Percentiles rank a stretch among this genome's conserved stretches.
Evolutionary conservation across 2,329 filamentous ascomycete genomes (phyloP).

Genomic region (Zelopaecilomyces penicillatus): DNA sequence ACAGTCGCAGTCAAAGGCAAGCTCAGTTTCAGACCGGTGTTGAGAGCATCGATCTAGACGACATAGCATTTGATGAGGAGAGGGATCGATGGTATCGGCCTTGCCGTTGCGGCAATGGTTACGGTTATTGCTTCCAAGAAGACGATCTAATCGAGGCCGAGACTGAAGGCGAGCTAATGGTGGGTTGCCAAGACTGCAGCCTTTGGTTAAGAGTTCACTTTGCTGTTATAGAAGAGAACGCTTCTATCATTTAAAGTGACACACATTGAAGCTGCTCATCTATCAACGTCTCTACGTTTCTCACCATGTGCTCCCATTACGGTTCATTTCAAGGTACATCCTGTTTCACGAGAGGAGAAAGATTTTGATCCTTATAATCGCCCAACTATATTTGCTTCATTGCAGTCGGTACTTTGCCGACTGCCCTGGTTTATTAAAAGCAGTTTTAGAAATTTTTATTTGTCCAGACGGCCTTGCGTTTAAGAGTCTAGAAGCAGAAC

Average conservation of each 20-base stretch:
- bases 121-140: slow-evolving; percentile 52
- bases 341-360: too few relatives aligned
- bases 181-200: slow-evolving; percentile 59
- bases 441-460: slow-evolving; percentile 44
- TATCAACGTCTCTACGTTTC: too few relatives aligned
- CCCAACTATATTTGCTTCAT: too few relatives aligned
- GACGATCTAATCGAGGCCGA: slow-evolving; percentile 50
- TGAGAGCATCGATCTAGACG: slow-evolving; percentile 58
- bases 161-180: slow-evolving; percentile 51
- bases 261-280: too few relatives aligned
- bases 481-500: slow-evolving; percentile 47
- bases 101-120: slow-evolving; percentile 57
- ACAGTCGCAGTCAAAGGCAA: slow-evolving; percentile 12
- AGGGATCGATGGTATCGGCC: slow-evolving; percentile 43
- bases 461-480: slow-evolving; percentile 48
- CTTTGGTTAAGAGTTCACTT: slow-evolving; percentile 59
- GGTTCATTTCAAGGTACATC: too few relatives aligned
- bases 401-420: too few relatives aligned
- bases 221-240: slow-evolving; percentile 39
- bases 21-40: slow-evolving; percentile 47
- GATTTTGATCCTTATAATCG: too few relatives aligned
- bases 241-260: not conserved
- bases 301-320: too few relatives aligned
- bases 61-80: slow-evolving; percentile 45
- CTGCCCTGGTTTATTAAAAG: slow-evolving; percentile 25